phyloP scores from a whole-genome alignment of 2,329 filamentous ascomycete species.

The Ophiocordyceps camponoti-floridani region DNA sequence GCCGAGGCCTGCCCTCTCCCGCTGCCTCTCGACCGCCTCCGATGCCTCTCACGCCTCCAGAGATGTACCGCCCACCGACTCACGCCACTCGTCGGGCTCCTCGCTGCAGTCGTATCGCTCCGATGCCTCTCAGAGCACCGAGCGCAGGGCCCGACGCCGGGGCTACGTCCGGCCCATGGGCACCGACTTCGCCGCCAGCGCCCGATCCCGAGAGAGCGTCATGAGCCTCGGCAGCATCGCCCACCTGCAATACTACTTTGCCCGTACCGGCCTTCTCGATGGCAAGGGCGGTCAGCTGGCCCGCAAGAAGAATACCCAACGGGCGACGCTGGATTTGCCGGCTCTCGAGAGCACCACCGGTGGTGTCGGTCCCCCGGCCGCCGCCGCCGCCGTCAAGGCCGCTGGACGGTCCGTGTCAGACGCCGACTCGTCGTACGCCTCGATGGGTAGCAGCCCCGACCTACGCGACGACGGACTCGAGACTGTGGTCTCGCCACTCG shows the following conservation, averaged over 20 bases:
- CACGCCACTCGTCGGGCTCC: slow-evolving; percentile 46
- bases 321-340: slow-evolving; percentile 38
- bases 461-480: slow-evolving; percentile 21
- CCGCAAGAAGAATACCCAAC: slow-evolving; percentile 48
- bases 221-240: slow-evolving; percentile 93
- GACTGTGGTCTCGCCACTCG: slow-evolving; percentile 22
- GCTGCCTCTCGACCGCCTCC: slow-evolving; percentile 45
- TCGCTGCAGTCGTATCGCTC: slow-evolving; percentile 24
- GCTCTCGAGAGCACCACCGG: slow-evolving; percentile 19
- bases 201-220: slow-evolving; percentile 80
- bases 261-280: slow-evolving; percentile 79
- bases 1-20: slow-evolving; percentile 40
- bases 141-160: slow-evolving; percentile 35
- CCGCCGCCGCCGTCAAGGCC: neutral
- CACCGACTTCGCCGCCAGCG: slow-evolving; percentile 80
- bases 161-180: slow-evolving; percentile 80
- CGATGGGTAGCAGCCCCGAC: slow-evolving; percentile 41
- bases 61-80: slow-evolving; percentile 38
- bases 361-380: slow-evolving; percentile 2
- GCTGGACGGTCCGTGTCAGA: slow-evolving; percentile 27
- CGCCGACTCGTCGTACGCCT: slow-evolving; percentile 40
- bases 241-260: slow-evolving; percentile 97
- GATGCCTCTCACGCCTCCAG: slow-evolving; percentile 39
- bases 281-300: slow-evolving; percentile 79
- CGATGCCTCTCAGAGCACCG: slow-evolving; percentile 23